A percentile compares a stretch with the other conserved stretches of the same genome.
phyloP scores from a whole-genome alignment of 345 rosid species.

The Stellera chamaejasme region DNA sequence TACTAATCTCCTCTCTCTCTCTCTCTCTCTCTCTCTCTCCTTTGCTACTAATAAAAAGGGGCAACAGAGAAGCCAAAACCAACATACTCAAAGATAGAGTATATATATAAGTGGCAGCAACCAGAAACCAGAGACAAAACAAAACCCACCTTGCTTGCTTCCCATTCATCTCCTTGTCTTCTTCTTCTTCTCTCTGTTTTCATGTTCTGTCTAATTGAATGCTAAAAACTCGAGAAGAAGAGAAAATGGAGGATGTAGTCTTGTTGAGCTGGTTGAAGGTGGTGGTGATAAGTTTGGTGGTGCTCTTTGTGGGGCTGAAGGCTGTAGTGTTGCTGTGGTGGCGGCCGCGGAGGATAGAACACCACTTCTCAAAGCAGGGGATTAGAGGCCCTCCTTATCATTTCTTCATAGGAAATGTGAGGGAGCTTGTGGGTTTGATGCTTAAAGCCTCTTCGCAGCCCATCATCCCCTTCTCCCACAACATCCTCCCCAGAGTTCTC shows the following conservation, averaged over 20 bases:
- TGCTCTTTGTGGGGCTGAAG: slow-evolving; percentile 33
- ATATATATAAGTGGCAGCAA: slow-evolving; percentile 13
- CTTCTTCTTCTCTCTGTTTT: neutral
- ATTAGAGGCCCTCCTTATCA: slow-evolving; percentile 97
- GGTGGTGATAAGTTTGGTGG: slow-evolving; percentile 21
- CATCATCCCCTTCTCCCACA: slow-evolving; percentile 87
- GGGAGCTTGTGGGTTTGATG: slow-evolving; percentile 88
- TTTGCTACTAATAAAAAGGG: slow-evolving; percentile 30
- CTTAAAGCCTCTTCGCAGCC: slow-evolving; percentile 84
- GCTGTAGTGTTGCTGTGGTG: slow-evolving; percentile 67
- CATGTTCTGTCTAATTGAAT: neutral
- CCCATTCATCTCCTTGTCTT: slow-evolving; percentile 14
- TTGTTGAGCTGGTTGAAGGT: slow-evolving; percentile 37
- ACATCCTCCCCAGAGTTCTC: slow-evolving; percentile 93
- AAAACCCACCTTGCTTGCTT: slow-evolving; percentile 12
- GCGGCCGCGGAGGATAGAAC: slow-evolving; percentile 85
- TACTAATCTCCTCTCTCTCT: slow-evolving; percentile 8
- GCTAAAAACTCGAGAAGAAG: neutral
- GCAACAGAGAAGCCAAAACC: slow-evolving; percentile 32
- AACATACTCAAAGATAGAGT: slow-evolving; percentile 31
- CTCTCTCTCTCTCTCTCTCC: slow-evolving; percentile 7
- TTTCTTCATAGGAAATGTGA: slow-evolving; percentile 91
- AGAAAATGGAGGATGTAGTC: slow-evolving; percentile 9
- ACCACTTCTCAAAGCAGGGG: slow-evolving; percentile 91
- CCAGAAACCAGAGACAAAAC: slow-evolving; percentile 14